phyloP scores from a whole-genome alignment of 768 basidiomycete genomes.

The Cubamyces lactineus region DNA sequence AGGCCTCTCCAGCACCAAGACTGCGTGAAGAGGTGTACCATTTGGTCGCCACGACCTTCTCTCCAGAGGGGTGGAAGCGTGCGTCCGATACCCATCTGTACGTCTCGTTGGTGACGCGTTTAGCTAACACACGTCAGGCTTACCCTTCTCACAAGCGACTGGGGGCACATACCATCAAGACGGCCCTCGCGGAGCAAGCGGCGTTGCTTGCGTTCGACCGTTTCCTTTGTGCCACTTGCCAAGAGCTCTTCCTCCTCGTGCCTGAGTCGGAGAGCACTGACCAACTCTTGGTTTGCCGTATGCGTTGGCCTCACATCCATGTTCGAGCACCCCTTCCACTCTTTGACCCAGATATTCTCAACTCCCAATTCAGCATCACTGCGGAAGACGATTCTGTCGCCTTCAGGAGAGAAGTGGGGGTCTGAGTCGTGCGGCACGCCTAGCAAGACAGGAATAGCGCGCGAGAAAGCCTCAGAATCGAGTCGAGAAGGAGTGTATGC shows the following conservation, averaged over 20 bases:
- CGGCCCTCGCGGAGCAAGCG: conserved; percentile 64
- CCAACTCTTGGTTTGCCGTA: conserved; percentile 36
- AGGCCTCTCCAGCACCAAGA: conserved; percentile 73
- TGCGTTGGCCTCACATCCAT: conserved; percentile 53
- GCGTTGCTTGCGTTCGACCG: conserved; percentile 46
- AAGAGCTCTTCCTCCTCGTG: conserved; percentile 51
- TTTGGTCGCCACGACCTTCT: conserved; percentile 70
- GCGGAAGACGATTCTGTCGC: conserved; percentile 64
- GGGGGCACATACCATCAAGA: conserved; percentile 41
- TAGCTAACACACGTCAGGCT: conserved; percentile 33
- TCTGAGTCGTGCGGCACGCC: conserved; percentile 75
- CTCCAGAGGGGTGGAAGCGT: conserved; percentile 69
- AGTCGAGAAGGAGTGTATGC: conserved; percentile 39
- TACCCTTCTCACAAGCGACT: not conserved
- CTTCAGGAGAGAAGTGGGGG: conserved; percentile 72
- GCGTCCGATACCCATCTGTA: conserved; percentile 72
- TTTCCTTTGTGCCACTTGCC: conserved; percentile 54
- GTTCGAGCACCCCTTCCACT: conserved; percentile 66
- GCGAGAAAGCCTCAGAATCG: conserved; percentile 30
- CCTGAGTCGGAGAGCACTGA: conserved; percentile 41
- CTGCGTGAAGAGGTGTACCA: conserved; percentile 72
- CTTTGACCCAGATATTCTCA: conserved; percentile 74
- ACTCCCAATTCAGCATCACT: conserved; percentile 75
- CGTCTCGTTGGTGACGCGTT: conserved; percentile 71
- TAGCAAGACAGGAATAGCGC: conserved; percentile 60